Percentiles rank a stretch among this genome's conserved stretches.
Evolutionary conservation across 371 early-diverging fungal species (phyloP).

Genomic region (Parasitella parasitica): DNA sequence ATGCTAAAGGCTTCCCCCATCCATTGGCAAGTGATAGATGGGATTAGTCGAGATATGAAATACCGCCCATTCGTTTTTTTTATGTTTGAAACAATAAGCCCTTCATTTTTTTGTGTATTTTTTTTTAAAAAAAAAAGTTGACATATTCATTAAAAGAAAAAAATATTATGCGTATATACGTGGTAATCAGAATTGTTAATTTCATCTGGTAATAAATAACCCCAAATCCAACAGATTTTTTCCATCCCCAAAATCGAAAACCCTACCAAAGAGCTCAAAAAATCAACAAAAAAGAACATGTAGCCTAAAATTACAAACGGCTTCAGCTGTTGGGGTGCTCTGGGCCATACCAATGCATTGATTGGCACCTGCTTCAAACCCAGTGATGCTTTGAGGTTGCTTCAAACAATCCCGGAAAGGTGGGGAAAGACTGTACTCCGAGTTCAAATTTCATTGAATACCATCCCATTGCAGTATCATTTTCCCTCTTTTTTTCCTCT

Average conservation of each 20-base stretch:
- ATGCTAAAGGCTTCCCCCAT: not conserved
- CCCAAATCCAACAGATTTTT: slow-evolving; percentile 5
- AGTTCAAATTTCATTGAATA: not conserved
- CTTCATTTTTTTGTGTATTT: no score
- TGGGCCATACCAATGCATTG: not conserved
- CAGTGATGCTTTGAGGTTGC: not conserved
- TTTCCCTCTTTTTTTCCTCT: not conserved
- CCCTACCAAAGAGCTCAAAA: not conserved
- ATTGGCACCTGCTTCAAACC: slow-evolving; percentile 19
- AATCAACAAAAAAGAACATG: not conserved
- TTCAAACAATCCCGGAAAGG: slow-evolving; percentile 12
- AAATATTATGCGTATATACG: no score
- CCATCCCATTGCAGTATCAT: not conserved
- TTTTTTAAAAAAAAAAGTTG: not conserved
- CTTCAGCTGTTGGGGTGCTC: slow-evolving; percentile 17
- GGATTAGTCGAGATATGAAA: not conserved
- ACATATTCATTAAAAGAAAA: no score
- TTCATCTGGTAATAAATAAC: no score
- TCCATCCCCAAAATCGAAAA: slow-evolving; percentile 7
- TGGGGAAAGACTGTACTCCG: slow-evolving; percentile 12
- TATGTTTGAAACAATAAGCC: not conserved
- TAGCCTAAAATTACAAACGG: slow-evolving; percentile 2
- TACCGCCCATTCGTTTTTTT: not conserved
- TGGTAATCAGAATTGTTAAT: no score
- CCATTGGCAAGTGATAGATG: not conserved